Percentiles rank a stretch among this genome's conserved stretches.
phyloP scores from a whole-genome alignment of 164 flowering plant genomes.

The Euptelea pleiosperma region DNA sequence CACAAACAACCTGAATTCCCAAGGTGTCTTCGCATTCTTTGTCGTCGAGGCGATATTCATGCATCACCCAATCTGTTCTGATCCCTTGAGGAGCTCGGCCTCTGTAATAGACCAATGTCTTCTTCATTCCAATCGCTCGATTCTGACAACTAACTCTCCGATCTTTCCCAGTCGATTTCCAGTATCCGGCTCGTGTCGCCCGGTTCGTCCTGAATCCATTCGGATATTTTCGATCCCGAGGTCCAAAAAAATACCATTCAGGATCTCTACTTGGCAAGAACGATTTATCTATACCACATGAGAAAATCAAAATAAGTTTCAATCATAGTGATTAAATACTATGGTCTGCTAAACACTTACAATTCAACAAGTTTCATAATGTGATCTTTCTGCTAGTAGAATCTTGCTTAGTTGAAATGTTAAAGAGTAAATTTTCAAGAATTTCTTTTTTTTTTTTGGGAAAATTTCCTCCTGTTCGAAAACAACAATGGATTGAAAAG shows the following conservation, averaged over 20 bases:
- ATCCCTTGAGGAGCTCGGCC: constrained; percentile 82
- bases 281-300: constrained; percentile 53
- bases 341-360: not conserved
- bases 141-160: constrained; percentile 59
- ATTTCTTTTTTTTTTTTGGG: no score
- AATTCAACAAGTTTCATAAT: no score
- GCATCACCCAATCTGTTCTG: constrained; percentile 92
- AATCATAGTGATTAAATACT: no score
- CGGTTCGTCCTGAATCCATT: constrained; percentile 86
- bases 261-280: constrained; percentile 88
- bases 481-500: no score
- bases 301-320: not conserved
- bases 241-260: constrained; percentile 94
- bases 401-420: no score
- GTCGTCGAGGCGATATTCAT: constrained; percentile 83
- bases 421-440: no score
- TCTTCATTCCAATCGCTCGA: constrained; percentile 81
- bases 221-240: constrained; percentile 80
- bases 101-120: constrained; percentile 71
- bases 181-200: constrained; percentile 84
- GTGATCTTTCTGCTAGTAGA: no score
- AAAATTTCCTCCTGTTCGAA: no score
- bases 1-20: constrained; percentile 64
- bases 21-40: constrained; percentile 68
- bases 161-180: constrained; percentile 94